phyloP scores from a whole-genome alignment of 2,329 filamentous ascomycete genomes.

The Aspergillus chevalieri region DNA sequence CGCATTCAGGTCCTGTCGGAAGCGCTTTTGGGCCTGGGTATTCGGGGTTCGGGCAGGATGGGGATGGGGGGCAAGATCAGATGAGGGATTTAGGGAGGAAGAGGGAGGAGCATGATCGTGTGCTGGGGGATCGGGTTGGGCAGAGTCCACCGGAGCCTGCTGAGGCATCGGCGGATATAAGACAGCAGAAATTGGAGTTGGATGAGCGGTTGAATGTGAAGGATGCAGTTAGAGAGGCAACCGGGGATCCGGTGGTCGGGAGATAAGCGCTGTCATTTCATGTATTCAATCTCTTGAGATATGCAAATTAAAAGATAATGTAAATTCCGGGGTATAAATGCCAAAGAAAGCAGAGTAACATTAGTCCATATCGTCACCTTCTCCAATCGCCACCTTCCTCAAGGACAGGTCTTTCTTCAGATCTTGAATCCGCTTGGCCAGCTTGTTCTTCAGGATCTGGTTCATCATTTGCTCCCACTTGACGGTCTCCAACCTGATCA shows the following conservation, averaged over 20 bases:
- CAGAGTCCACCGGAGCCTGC: constrained; percentile 14
- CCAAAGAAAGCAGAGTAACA: constrained; percentile 10
- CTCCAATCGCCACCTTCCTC: constrained; percentile 39
- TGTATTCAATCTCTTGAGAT: neutral
- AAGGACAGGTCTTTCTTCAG: constrained; percentile 39
- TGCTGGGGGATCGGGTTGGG: constrained; percentile 23
- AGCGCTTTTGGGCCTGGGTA: constrained; percentile 22
- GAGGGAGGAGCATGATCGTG: constrained; percentile 26
- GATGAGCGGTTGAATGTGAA: constrained; percentile 25
- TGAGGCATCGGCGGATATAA: constrained; percentile 14
- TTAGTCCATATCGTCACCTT: constrained; percentile 27
- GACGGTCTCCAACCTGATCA: constrained; percentile 33
- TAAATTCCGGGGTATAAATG: neutral
- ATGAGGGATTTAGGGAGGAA: constrained; percentile 30
- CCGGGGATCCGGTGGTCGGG: constrained; percentile 22
- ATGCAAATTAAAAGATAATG: neutral
- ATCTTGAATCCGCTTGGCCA: constrained; percentile 39
- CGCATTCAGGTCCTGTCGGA: constrained; percentile 30
- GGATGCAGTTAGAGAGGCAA: constrained; percentile 19
- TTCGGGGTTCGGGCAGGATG: constrained; percentile 27
- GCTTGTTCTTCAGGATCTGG: constrained; percentile 37
- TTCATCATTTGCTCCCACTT: constrained; percentile 38
- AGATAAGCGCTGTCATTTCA: neutral
- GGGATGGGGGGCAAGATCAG: constrained; percentile 11
- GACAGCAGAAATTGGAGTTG: constrained; percentile 21